Evolutionary conservation across 805 yeast species (phyloP), one percentile per base, ranked within the genome.

Genomic region (Candida manassasensis): DNA sequence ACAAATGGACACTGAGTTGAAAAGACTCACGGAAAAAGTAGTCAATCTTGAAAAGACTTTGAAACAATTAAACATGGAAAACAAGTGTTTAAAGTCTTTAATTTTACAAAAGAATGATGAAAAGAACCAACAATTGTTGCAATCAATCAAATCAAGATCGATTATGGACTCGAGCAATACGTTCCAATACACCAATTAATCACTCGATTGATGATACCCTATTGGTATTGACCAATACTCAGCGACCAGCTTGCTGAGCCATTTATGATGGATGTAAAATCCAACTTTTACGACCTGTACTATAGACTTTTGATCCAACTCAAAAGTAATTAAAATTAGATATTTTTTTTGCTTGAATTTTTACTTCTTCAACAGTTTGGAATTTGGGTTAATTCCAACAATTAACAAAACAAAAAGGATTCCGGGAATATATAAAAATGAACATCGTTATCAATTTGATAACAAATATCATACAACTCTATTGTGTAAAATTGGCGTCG

Each of bases 1-100:
- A 61, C 90, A 89, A 55, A 75, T 90, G 79, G 96, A 89, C 60
- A 69, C 79, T 40, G 77, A 73, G 39, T 73, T 89, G 13, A 75
- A 76, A 47, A 89, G 83, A 40, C 68, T 90, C 48, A 79, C 77
- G 47, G 89, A 84, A 21, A 61, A 75, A 41, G 79, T 89, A 11
- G 61, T 67, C 32, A 64, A 66, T 15, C 69, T 88, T 42, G 95
- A 88, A 57, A 71, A 75, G 51, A 79, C 79, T 52, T 77, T 93
- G 39, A 80, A 80, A 57, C 85, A 90, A 37, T 64, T 90, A 45
- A 95, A 89, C 61, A 86, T 87, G 95, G 98, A 90, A 63, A 90
- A 90, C 63, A 76, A 79, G 52, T 71, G 94, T 58, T 70, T 90
- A 48, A 77, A 85, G 62, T 84, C 83, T 53, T 66, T 93, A 47